phyloP scores from a whole-genome alignment of 1,284 basidiomycete species.

The Cryptococcus wingfieldii region DNA sequence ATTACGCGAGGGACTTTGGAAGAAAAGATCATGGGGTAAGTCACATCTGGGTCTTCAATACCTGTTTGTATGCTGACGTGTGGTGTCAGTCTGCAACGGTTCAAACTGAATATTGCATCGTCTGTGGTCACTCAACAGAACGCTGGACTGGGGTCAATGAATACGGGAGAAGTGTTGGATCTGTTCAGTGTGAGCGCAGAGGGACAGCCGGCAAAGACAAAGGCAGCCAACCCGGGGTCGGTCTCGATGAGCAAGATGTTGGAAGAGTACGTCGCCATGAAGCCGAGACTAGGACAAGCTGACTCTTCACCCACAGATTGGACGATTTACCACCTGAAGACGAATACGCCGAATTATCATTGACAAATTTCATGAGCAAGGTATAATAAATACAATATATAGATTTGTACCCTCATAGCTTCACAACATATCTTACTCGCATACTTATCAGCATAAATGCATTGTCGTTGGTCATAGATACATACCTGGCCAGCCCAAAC shows the following conservation, averaged over 20 bases:
- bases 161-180: constrained; percentile 93
- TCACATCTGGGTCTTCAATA: constrained; percentile 1
- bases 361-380: constrained; percentile 64
- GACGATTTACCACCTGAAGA: constrained; percentile 85
- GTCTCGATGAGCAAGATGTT: constrained; percentile 71
- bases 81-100: constrained; percentile 76
- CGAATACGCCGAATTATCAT: constrained; percentile 79
- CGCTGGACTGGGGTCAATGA: constrained; percentile 87
- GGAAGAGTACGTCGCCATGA: constrained; percentile 53
- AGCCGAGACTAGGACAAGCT: not conserved
- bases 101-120: constrained; percentile 97
- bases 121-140: constrained; percentile 98
- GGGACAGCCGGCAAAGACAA: constrained; percentile 55
- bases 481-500: too few species aligned
- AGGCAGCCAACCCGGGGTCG: constrained; percentile 58
- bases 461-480: too few species aligned
- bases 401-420: too few species aligned
- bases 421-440: too few species aligned
- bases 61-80: not conserved
- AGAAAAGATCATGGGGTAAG: constrained; percentile 99
- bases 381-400: constrained; percentile 12
- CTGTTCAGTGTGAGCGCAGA: constrained; percentile 77
- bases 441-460: too few species aligned
- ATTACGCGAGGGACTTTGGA: constrained; percentile 97
- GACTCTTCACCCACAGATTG: constrained; percentile 50